Conservation (phyloP, 2,329 filamentous ascomycete genomes). For the Beauveria asiatica region DNA sequence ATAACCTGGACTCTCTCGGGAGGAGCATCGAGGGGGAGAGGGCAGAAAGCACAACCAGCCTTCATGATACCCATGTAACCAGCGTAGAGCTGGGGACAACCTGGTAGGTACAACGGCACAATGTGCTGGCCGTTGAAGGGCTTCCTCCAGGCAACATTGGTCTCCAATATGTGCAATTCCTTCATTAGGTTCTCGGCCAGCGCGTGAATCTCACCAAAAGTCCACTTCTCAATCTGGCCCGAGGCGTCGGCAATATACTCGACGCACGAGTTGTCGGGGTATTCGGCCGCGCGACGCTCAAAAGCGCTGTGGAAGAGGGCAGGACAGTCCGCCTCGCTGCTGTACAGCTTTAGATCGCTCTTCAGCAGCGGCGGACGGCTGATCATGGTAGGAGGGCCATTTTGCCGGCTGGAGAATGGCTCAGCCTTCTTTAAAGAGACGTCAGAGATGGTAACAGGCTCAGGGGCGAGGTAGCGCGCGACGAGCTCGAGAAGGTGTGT, state of each 20-base stretch:
- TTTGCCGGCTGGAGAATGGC: conserved; percentile 7
- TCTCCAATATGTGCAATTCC: conserved; percentile 7
- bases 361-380: conserved; percentile 9
- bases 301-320: conserved; percentile 9
- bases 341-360: conserved; percentile 4
- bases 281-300: conserved; percentile 8
- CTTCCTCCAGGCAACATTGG: conserved; percentile 37
- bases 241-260: conserved; percentile 9
- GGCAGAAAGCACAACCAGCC: conserved; percentile 7
- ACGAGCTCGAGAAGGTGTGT: conserved; percentile 9
- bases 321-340: conserved; percentile 1
- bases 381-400: conserved; percentile 6
- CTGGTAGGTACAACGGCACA: conserved; percentile 12
- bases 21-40: conserved; percentile 9
- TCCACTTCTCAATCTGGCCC: conserved; percentile 6
- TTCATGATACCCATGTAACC: conserved; percentile 14
- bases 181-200: conserved; percentile 1
- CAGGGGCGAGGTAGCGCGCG: conserved; percentile 9
- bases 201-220: background rate
- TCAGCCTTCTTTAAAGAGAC: background rate
- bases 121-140: conserved; percentile 31
- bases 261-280: conserved; percentile 2
- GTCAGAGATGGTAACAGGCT: background rate
- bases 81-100: conserved; percentile 9
- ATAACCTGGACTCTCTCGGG: conserved; percentile 9